Evolutionary conservation across 345 rosid genomes (phyloP).

Genomic region (Brassica juncea): DNA sequence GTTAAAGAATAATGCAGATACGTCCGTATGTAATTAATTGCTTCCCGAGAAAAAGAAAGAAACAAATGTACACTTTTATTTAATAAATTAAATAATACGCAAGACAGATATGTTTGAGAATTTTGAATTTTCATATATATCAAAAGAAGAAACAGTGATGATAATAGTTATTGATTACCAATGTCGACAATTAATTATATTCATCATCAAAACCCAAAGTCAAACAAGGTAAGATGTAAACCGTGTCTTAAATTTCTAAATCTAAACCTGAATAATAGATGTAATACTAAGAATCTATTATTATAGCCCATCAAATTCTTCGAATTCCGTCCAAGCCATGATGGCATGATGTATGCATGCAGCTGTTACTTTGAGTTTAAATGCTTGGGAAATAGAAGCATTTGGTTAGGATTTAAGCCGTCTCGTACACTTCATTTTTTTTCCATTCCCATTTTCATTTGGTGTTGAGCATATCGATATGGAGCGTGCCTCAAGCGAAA

Average conservation of each 20-base stretch:
- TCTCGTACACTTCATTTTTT: background rate
- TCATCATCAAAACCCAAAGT: no score
- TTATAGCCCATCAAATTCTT: background rate
- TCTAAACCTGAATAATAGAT: no score
- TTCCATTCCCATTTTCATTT: background rate
- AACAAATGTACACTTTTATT: background rate
- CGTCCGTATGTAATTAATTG: background rate
- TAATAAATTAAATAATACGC: background rate
- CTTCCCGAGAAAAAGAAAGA: background rate
- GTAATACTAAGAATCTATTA: background rate
- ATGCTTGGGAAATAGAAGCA: background rate
- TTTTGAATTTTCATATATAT: background rate
- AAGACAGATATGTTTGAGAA: background rate
- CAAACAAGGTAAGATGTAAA: no score
- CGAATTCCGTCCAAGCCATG: background rate
- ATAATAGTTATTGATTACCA: background rate
- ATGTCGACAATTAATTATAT: background rate
- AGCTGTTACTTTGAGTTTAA: no score
- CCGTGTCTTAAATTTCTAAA: no score
- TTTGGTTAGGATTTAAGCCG: background rate
- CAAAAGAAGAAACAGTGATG: background rate
- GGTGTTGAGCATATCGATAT: background rate
- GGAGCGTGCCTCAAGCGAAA: background rate
- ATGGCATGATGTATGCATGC: background rate
- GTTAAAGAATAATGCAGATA: conserved; percentile 9